Base-by-base conservation (phyloP, 768 basidiomycete genomes). In the Lactarius vividus region DNA sequence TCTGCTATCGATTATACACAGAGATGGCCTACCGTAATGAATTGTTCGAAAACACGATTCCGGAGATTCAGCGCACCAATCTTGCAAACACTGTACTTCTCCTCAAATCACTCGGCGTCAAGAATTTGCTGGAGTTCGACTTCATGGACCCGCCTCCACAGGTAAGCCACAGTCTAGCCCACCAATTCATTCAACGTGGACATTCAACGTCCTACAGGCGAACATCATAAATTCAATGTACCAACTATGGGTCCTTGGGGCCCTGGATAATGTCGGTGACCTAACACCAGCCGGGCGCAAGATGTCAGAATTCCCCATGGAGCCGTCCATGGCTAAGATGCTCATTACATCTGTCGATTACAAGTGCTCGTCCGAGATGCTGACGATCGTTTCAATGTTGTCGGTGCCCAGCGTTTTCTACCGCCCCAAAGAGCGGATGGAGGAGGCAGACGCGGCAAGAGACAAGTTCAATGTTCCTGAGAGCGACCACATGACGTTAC, bases 71-170 rank as follows among this genome's bases (percentile, higher is more conserved):
- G 76, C 83, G 97, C 55, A 99, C 97, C 11, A 98, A 99, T 77
- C 77, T 99, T 63, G 96, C 97, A 23, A 98, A 99, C 73, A 99
- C 96, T 0, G 97, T 98, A 0, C 77, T 98, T 26, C 77, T 98
- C 42, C 82, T 99, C 65, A 99, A 98, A 75, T 96, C 96, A 3
- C 82, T 99, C 6, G 96, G 97, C 11, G 97, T 99, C 49, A 97
- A 97, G 80, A 94, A 98, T 74, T 78, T 98, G 49, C 83, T 99
- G 26, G 96, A 99, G 77, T 99, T 98, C 73, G 96, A 98, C 77
- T 99, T 99, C 74, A 98, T 99, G 97, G 97, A 99, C 75, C 97
- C 97, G n/a, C 97, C 97, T 26, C 97, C 97, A n/a, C 95, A 96
- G 83, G 92, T 89, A 71, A 62, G 76, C 49, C 18, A 35, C 44